Percentiles rank a stretch among this genome's conserved stretches.
Evolutionary conservation across 108 stramenopile genomes (phyloP).

Genomic region (Nitzschia palea): DNA sequence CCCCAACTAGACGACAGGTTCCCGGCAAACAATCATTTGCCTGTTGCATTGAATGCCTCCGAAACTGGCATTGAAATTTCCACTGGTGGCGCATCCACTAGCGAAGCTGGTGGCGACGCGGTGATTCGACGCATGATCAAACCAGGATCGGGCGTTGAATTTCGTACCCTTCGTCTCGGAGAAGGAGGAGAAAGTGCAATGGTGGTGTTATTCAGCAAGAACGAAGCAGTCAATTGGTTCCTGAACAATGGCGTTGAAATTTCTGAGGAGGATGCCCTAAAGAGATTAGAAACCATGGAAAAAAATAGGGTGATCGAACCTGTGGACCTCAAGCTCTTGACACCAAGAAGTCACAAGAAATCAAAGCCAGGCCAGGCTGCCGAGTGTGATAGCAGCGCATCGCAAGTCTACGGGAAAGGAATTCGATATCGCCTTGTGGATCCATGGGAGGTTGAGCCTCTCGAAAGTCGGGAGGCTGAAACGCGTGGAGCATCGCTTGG

Average conservation of each 20-base stretch:
- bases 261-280: conserved; percentile 54
- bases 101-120: conserved; percentile 54
- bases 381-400: conserved; percentile 13
- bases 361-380: conserved; percentile 30
- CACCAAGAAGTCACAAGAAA: conserved; percentile 23
- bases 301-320: conserved; percentile 70
- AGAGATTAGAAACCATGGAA: conserved; percentile 67
- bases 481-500: conserved; percentile 73
- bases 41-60: conserved; percentile 37
- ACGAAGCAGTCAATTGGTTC: conserved; percentile 75
- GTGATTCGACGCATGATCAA: conserved; percentile 77
- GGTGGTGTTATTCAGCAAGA: conserved; percentile 77
- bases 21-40: conserved; percentile 11
- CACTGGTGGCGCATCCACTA: conserved; percentile 21
- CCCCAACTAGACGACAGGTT: conserved; percentile 34
- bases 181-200: conserved; percentile 82
- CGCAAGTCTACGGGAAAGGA: conserved; percentile 31
- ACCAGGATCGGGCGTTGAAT: conserved; percentile 79
- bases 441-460: conserved; percentile 88
- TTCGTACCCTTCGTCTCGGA: conserved; percentile 76
- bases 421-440: conserved; percentile 84
- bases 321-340: conserved; percentile 43
- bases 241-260: conserved; percentile 51
- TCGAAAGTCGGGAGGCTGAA: conserved; percentile 74
- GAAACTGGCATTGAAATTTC: conserved; percentile 50